These are phyloP conservation scores for Leucosporidium creatinivorum DNA, from an alignment of 768 basidiomycete species.

Conservation along the genomic window DNA sequence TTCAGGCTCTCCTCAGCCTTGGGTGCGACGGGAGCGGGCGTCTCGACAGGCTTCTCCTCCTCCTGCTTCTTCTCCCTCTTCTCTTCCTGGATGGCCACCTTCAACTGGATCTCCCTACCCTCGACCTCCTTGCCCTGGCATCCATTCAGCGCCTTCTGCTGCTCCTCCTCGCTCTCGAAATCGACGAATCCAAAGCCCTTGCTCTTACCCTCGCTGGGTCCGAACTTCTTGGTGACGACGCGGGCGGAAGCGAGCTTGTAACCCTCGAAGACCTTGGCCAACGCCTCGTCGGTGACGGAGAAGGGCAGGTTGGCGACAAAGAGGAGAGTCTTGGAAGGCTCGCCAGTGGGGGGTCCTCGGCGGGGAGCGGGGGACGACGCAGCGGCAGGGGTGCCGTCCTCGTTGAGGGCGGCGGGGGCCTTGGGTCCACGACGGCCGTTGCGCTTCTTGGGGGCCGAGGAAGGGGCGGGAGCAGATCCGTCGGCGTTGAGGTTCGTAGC, in stretches of 20 bases:
- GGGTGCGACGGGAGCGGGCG: background rate
- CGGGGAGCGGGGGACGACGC: conserved; percentile 42
- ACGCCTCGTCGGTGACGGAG: conserved; percentile 70
- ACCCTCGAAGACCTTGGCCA: conserved; percentile 73
- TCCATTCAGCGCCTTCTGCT: conserved; percentile 79
- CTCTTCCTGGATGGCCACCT: conserved; percentile 78
- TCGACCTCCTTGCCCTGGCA: conserved; percentile 81
- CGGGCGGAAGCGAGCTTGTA: conserved; percentile 77
- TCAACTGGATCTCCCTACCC: conserved; percentile 80
- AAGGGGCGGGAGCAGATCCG: background rate
- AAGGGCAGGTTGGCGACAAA: conserved; percentile 99
- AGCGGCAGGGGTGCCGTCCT: conserved; percentile 46
- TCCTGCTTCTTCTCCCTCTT: conserved; percentile 30
- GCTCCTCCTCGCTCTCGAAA: conserved; percentile 77
- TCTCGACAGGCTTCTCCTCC: background rate
- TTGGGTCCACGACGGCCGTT: conserved; percentile 14
- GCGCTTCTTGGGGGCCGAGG: conserved; percentile 1
- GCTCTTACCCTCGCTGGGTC: conserved; percentile 67
- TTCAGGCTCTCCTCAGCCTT: background rate
- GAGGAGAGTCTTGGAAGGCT: conserved; percentile 69
- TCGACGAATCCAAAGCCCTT: conserved; percentile 99
- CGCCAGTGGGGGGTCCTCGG: conserved; percentile 67
- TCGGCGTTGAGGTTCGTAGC: conserved; percentile 19
- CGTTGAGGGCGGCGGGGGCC: conserved; percentile 18
- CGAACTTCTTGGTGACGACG: conserved; percentile 78